Evolutionary conservation across 345 rosid species (phyloP).

Genomic region (Passiflora organensis): DNA sequence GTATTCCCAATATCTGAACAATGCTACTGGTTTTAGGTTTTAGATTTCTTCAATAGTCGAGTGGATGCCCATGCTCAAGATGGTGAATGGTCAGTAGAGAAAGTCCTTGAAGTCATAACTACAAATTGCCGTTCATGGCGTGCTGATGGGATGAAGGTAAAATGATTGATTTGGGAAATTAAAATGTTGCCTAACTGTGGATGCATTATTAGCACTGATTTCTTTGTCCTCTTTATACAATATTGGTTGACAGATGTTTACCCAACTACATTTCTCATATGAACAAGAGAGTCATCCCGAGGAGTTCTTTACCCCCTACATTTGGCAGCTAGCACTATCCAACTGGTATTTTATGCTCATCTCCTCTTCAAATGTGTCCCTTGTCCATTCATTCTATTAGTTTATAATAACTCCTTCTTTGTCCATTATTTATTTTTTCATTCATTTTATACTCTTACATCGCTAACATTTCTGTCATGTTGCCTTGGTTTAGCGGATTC

Average conservation of each 20-base stretch:
- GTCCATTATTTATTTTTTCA: background rate
- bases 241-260: constrained; percentile 65
- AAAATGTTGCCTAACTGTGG: background rate
- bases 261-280: constrained; percentile 88
- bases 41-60: constrained; percentile 86
- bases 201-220: background rate
- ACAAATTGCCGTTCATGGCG: constrained; percentile 87
- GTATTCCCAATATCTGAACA: constrained; percentile 1
- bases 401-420: background rate
- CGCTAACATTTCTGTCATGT: constrained; percentile 8
- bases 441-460: background rate
- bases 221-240: background rate
- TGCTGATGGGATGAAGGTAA: constrained; percentile 94
- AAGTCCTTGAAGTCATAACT: constrained; percentile 73
- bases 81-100: constrained; percentile 96
- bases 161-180: background rate
- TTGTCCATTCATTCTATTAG: background rate
- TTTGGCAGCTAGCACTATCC: constrained; percentile 76
- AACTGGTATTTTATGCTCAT: constrained; percentile 33
- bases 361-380: background rate
- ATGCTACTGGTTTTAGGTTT: constrained; percentile 41
- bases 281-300: constrained; percentile 98
- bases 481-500: constrained; percentile 48
- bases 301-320: constrained; percentile 91
- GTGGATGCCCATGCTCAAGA: constrained; percentile 78